Evolutionary conservation across 371 early-diverging fungal genomes (phyloP), one percentile per base, ranked within the genome.

Genomic region (Sanchytrium tribonematis): DNA sequence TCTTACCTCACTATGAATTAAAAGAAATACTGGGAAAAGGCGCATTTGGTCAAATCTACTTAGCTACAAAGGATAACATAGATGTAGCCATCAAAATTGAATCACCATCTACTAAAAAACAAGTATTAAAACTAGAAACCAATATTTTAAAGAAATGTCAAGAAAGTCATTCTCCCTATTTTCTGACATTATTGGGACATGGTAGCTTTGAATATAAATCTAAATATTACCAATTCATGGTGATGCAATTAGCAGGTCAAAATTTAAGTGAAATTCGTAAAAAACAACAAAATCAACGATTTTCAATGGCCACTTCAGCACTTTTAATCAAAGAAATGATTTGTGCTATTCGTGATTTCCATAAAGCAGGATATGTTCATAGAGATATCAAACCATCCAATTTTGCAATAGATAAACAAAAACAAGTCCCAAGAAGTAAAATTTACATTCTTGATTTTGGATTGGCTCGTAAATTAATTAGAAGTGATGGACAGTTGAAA

Each of bases 301-400:
- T 86, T 75, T 74, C 78, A 31, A 29, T 80, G 2, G 75, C 78
- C 28, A 83, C 83, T 5, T 80, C 84, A 0, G 74, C 82, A n/a
- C 70, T 81, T 70, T 72, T 86, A 1, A 82, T 74, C 0, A 74
- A 75, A 29, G 80, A 80, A 73, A 83, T 85, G 79, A 68, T 86
- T 0, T 71, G 71, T 0, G 76, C 76, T 28, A 77, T 84, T 66
- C 67, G 76, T 67, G 80, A 80, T 30, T 74, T 79, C 5, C 78
- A 84, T 70, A 79, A 78, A 30, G 77, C 72, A 69, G 81, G 83
- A 28, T 76, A 80, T 66, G 70, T 85, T 0, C 86, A 86, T 72
- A 78, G 86, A 66, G 86, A 86, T 72, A 81, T 86, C 69, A 86
- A 86, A 71, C 86, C 86, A 30, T 83, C 80, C 73, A 78, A 84